Base-by-base conservation (phyloP, 1,284 basidiomycete genomes). In the Ganoderma leucocontextum region DNA sequence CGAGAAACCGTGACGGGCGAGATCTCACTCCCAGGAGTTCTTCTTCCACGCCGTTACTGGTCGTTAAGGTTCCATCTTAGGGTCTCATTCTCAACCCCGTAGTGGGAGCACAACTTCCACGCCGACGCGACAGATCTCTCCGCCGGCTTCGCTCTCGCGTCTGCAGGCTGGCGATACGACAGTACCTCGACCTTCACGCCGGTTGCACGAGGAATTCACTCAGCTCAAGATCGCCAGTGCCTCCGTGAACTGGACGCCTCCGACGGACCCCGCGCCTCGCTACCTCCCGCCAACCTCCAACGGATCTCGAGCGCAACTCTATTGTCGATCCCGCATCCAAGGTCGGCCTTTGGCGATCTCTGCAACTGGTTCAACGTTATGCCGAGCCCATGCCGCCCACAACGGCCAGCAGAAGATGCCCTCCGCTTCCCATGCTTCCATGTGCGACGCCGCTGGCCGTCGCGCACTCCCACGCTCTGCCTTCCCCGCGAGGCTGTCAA, bases 11-110 rank as follows among this genome's bases (percentile, higher is more conserved):
- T 99, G n/a, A 99, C 78, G 86, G 99, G 38, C 93, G 97, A 74
- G 98, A 98, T 60, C 81, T 99, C 70, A 99, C 97, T 0, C 98
- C 0, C 97, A 99, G 76, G 98, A 99, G 79, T 99, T 97, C 87
- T 99, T 99, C 88, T 99, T 99, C 91, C 98, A 99, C 83, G 98
- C 98, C 66, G 99, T 99, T 97, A 97, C 97, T 76, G 98, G 98
- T 84, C 93, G 98, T 77, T 98, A 99, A 81, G 98, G 98, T 87
- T 83, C 99, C 64, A 99, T 99, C 76, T 99, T 87, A 99, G 98
- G 2, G 98, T 98, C 38, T 96, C 73, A 90, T 89, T 55, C 85
- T 98, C 69, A 95, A 89, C 75, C 80, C 86, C 86, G 69, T 91
- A 94, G 67, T 99, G 99, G 82, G 92, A 95, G 77, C 90, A 92